Conservation (phyloP, 495 filamentous ascomycete genomes). For the Penicillium maclennaniae region DNA sequence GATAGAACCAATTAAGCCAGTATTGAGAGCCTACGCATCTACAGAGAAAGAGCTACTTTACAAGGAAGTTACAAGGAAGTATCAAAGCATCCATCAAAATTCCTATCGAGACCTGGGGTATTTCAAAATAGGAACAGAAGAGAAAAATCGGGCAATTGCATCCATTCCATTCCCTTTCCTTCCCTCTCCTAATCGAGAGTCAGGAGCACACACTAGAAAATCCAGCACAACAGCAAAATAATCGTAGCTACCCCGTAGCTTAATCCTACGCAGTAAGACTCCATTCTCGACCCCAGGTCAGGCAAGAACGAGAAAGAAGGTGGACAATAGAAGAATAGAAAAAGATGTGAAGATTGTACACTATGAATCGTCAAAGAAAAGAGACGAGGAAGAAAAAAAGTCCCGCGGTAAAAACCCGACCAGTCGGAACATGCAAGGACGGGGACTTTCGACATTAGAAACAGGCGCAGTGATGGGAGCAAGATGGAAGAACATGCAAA, state of each 20-base stretch:
- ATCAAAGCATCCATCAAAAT: not conserved
- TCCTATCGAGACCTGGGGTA: not conserved
- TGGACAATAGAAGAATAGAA: slow-evolving; percentile 11
- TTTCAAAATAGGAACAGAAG: not conserved
- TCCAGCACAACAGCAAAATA: not conserved
- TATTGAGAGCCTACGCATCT: not conserved
- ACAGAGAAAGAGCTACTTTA: not conserved
- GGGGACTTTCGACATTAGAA: slow-evolving; percentile 19
- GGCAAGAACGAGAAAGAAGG: not conserved
- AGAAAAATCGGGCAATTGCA: not conserved
- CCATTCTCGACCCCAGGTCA: not conserved
- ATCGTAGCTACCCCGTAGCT: not conserved
- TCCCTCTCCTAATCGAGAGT: not conserved
- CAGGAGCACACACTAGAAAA: no score
- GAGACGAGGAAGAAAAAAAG: slow-evolving; percentile 9
- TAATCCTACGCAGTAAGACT: not conserved
- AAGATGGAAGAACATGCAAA: slow-evolving; percentile 19
- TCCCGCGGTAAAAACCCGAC: slow-evolving; percentile 26
- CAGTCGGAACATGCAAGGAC: slow-evolving; percentile 35
- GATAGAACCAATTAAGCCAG: no score
- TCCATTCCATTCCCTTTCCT: not conserved
- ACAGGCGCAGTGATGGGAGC: slow-evolving; percentile 9
- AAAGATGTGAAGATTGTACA: slow-evolving; percentile 35
- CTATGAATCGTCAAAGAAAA: slow-evolving; percentile 22
- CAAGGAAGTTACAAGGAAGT: no score